Conservation (phyloP, 2,329 filamentous ascomycete genomes). For the Diaporthe sp. region DNA sequence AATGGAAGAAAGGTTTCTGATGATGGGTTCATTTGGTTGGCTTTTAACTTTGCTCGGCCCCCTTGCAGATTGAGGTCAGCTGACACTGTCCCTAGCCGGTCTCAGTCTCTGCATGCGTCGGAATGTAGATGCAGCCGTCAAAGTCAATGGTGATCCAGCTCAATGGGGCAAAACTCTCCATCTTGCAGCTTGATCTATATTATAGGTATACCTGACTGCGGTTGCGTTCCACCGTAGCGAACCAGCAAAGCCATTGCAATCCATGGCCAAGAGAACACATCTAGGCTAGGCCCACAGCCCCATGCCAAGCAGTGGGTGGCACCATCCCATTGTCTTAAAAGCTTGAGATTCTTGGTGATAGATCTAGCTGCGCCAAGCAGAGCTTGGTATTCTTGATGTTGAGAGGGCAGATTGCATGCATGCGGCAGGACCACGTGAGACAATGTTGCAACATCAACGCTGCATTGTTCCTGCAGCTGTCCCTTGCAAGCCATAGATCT, state of each 20-base stretch:
- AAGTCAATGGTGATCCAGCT: too few relatives aligned
- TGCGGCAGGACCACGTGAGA: not conserved
- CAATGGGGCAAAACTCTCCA: not conserved
- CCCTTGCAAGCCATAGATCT: too few relatives aligned
- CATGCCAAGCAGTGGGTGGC: not conserved
- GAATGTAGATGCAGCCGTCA: not conserved
- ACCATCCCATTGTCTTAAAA: not conserved
- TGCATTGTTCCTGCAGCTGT: not conserved
- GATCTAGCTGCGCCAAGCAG: slow-evolving; percentile 13
- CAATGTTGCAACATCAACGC: not conserved
- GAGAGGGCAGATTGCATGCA: not conserved
- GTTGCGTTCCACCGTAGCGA: not conserved
- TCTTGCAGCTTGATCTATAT: not conserved
- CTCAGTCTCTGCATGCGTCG: not conserved
- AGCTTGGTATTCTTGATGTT: not conserved
- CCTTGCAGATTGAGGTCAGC: not conserved
- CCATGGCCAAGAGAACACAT: not conserved
- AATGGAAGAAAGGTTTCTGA: not conserved
- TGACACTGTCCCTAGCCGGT: not conserved
- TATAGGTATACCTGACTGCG: not conserved
- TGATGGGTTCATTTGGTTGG: not conserved
- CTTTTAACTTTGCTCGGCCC: not conserved
- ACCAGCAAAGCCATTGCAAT: not conserved
- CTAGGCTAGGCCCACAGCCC: not conserved
- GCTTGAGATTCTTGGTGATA: not conserved